Evolutionary conservation across 148 eudicot genomes (phyloP), one percentile per base, ranked within the genome.

Genomic region (Vaccinium darrowii): DNA sequence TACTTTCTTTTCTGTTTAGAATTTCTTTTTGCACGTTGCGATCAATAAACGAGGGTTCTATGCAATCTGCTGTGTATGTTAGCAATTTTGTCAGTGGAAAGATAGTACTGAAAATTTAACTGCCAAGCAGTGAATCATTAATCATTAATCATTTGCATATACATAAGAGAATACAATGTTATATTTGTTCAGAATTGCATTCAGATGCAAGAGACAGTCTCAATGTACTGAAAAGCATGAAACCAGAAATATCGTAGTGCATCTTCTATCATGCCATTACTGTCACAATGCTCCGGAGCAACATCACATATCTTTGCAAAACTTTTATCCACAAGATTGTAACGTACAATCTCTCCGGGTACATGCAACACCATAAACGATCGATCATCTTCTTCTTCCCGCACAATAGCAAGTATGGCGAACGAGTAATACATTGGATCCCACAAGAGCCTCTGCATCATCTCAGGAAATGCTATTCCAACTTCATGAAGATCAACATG

Each of bases 331-430:
- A 23, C 80, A 4, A 77, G 80, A 77, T n/a, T 8, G 58, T 50
- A 51, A 19, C 80, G 27, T 50, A 77, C 13, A 7, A 77, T 23
- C 58, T n/a, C 50, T 7, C 36, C 80, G 11, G 80, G 80, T 21
- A 77, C 18, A 4, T 77, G 80, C 56, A 77, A 53, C 7, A 77
- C 57, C 19, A 77, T 16, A 77, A 50, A 78, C n/a, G 62, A 78
- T 2, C 11, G 18, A 18, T 81, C 85, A n/a, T 76, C 80, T 9
- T 81, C 80, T 27, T 56, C 84, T 27, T 51, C 82, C 18, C 83
- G 76, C 25, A 81, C 71, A 33, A 87, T 4, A 76, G 85, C 30
- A 23, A 81, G 84, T 67, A 84, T 39, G 33, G 56, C 79, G n/a
- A 83, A 80, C 1, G 56, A 49, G 50, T 80, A 84, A 16, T 60